Evolutionary conservation across 164 flowering plant genomes (phyloP), one percentile per base, ranked within the genome.

Genomic region (Brasenia schreberi): DNA sequence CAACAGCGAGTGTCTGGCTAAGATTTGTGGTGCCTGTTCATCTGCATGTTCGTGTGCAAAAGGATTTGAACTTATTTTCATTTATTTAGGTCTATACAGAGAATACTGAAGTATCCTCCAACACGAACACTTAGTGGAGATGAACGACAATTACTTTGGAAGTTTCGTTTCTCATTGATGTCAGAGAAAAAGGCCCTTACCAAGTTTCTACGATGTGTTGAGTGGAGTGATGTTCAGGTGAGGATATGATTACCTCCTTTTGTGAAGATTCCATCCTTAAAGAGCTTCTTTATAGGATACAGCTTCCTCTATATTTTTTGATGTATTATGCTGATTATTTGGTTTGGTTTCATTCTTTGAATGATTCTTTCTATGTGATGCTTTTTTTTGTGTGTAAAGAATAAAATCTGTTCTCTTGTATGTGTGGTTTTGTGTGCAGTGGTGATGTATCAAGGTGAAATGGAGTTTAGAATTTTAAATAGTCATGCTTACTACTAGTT

Each of bases 221-320:
- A 95, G 72, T 95, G 99, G 99, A 92, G 99, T 82, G 99, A 95
- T 81, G 73, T 94, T 76, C 97, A 91, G 94, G 96, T 89, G 16
- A 60, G 27, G 27, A 45, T 45, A 7, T 45, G 53, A 7, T 12
- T 45, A 12, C 53, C 12, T 45, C 53, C 53, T 45, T 45, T 45
- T 45, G 53, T 45, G 4, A 45, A 45, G 7, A 45, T 45, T 7
- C 53, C 12, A 7, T 7, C 12, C 12, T 45, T 45, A 7, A 7
- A 45, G 27, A 0, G 12, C 5, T 45, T 45, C 53, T 45, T 45
- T 12, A 45, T 12, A 7, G 53, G 7, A 12, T 23, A 23, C 27
- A 45, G 12, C 53, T 45, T 45, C 12, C 53, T 45, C 53, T 45
- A 45, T 45, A 7, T 12, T 45, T 45, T 12, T 12, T 45, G 53